phyloP scores from a whole-genome alignment of 495 filamentous ascomycete species.

The Hypomontagnella monticulosa region DNA sequence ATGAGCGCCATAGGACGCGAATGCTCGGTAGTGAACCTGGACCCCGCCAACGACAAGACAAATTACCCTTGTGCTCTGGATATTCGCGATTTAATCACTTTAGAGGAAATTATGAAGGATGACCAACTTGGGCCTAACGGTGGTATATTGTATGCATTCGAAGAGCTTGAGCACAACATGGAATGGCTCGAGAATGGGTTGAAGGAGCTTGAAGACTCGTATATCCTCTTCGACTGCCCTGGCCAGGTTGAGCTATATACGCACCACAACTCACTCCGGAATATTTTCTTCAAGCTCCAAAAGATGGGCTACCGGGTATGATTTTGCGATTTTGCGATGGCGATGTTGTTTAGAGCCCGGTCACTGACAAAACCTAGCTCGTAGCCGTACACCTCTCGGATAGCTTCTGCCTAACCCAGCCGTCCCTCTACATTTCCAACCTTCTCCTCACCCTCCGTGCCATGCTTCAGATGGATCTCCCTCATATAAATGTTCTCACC shows the following conservation, averaged over 20 bases:
- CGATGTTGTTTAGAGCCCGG: not conserved
- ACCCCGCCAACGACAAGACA: constrained; percentile 91
- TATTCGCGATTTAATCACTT: constrained; percentile 83
- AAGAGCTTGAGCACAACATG: constrained; percentile 91
- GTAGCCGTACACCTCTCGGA: constrained; percentile 91
- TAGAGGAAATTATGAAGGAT: constrained; percentile 96
- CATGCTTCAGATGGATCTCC: constrained; percentile 97
- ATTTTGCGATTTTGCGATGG: constrained; percentile 45
- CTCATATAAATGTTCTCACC: constrained; percentile 84
- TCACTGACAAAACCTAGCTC: constrained; percentile 64
- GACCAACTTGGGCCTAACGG: constrained; percentile 93
- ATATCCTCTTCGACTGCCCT: constrained; percentile 94
- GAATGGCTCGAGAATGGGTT: constrained; percentile 88
- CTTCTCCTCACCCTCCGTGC: constrained; percentile 90
- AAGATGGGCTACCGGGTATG: constrained; percentile 92
- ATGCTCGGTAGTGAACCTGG: constrained; percentile 94
- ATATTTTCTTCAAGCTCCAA: constrained; percentile 88
- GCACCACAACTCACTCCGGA: constrained; percentile 87
- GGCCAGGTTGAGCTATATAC: constrained; percentile 98
- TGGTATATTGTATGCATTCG: constrained; percentile 89
- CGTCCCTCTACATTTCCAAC: constrained; percentile 93
- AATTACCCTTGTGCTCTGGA: constrained; percentile 87
- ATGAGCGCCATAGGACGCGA: constrained; percentile 92
- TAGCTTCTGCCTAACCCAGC: constrained; percentile 87
- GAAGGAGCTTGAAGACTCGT: constrained; percentile 83